Evolutionary conservation across 2,329 filamentous ascomycete species (phyloP), one percentile per base, ranked within the genome.

Genomic region (Chaetomiaceae sp.): DNA sequence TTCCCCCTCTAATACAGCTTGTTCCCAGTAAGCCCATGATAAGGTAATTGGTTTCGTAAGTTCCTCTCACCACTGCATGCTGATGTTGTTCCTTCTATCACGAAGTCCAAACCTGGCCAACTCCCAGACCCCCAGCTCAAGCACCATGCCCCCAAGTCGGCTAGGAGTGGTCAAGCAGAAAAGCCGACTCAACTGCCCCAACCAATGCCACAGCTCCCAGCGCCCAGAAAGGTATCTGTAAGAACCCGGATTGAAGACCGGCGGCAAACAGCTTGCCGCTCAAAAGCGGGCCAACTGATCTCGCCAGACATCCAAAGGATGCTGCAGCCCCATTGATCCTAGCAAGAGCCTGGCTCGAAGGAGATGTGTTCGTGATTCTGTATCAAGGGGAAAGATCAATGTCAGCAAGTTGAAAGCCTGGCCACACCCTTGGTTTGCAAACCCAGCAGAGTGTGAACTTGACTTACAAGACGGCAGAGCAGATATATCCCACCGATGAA

Each of bases 301-400:
- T 49, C 20, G 54, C 49, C 23, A 56, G 54, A 11, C 50, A 53
- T 1, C 43, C 33, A 8, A 54, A 51, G 2, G 55, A 50, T 5
- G 55, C 55, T 2, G 55, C 55, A n/a, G 55, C 55, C 33, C 51
- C 51, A 22, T 57, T 57, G 47, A 57, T 50, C 7, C 34, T 44
- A 12, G 55, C 47, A 12, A 57, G 55, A 6, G 38, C 38, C 6
- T 45, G 11, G 9, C 37, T 47, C 11, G 55, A 51, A 7, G 55
- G 54, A 4, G 51, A 53, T 3, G 47, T 40, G 25, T 54, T 54
- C 6, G 51, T 56, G 12, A 56, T 50, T 15, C 54, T 56, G 22
- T 25, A 4, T 14, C 15, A n/a, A 8, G 33, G 19, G 14, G 17
- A 19, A n/a, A 20, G 1, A 37, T 1, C 6, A 20, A 37, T 25